Evolutionary conservation across 106 monocot genomes (phyloP).

Genomic region (Dioscorea dumetorum): DNA sequence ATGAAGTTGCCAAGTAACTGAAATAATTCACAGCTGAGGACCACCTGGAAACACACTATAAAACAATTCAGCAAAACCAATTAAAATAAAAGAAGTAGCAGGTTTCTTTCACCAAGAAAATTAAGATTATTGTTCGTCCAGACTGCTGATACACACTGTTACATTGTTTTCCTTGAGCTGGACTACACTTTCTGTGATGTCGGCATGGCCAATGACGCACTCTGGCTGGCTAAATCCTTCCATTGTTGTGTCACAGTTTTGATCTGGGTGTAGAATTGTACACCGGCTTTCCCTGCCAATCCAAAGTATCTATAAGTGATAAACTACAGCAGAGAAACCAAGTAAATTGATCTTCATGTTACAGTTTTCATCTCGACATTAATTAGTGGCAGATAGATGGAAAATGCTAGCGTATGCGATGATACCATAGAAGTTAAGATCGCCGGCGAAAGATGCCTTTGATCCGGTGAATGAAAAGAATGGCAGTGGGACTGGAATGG

Average conservation of each 20-base stretch:
- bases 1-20: too few relatives aligned
- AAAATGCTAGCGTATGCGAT: conserved; percentile 4
- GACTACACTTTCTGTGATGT: conserved; percentile 57
- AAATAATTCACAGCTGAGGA: too few relatives aligned
- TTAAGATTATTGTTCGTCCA: too few relatives aligned
- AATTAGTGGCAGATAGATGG: background rate
- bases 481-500: conserved; percentile 97
- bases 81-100: too few relatives aligned
- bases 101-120: too few relatives aligned
- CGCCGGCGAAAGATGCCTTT: conserved; percentile 97
- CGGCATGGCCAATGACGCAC: conserved; percentile 87
- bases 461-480: conserved; percentile 98
- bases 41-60: too few relatives aligned
- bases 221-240: conserved; percentile 64
- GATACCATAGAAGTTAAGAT: conserved; percentile 83
- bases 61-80: too few relatives aligned
- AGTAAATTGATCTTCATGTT: background rate
- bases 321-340: too few relatives aligned
- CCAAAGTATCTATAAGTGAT: background rate
- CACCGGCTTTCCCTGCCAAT: conserved; percentile 82
- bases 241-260: conserved; percentile 97
- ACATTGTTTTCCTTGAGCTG: background rate
- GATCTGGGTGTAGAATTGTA: conserved; percentile 92
- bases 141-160: conserved; percentile 1
- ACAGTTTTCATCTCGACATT: background rate